phyloP scores from a whole-genome alignment of 352 stramenopile species.

The Plasmopara halstedii region DNA sequence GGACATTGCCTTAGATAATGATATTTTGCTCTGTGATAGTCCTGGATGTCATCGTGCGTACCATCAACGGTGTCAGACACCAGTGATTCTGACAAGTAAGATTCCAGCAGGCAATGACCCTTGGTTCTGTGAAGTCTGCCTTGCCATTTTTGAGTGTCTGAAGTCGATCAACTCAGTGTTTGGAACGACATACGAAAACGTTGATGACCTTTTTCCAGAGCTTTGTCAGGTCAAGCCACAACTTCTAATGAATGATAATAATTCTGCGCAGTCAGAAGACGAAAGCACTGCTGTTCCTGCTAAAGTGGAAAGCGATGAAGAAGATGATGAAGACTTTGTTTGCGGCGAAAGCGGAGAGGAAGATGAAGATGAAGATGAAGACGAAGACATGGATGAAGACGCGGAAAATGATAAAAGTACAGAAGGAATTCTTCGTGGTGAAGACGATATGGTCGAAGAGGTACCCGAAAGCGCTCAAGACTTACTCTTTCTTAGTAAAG shows the following conservation, averaged over 20 bases:
- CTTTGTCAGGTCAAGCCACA: slow-evolving; percentile 28
- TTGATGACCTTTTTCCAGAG: slow-evolving; percentile 47
- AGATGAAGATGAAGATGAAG: slow-evolving; percentile 17
- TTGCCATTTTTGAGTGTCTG: slow-evolving; percentile 68
- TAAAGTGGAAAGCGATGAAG: slow-evolving; percentile 35
- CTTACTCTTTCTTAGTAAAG: slow-evolving; percentile 38
- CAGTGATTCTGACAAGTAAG: slow-evolving; percentile 41
- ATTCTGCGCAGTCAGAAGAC: slow-evolving; percentile 14
- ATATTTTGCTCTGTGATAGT: slow-evolving; percentile 81
- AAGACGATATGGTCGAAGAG: slow-evolving; percentile 23
- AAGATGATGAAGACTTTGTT: slow-evolving; percentile 47
- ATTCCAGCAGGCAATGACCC: slow-evolving; percentile 57
- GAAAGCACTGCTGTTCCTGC: slow-evolving; percentile 8
- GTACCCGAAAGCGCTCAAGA: slow-evolving; percentile 34
- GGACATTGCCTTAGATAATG: slow-evolving; percentile 58
- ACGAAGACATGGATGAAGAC: slow-evolving; percentile 18
- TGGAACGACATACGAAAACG: slow-evolving; percentile 52
- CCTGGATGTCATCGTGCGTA: slow-evolving; percentile 67
- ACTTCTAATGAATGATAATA: slow-evolving; percentile 8
- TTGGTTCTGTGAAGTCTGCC: slow-evolving; percentile 80
- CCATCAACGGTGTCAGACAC: slow-evolving; percentile 70
- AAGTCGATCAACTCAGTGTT: slow-evolving; percentile 79
- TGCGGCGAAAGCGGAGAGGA: background rate
- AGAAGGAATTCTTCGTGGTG: background rate
- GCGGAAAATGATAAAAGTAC: slow-evolving; percentile 8